Evolutionary conservation across 2,329 filamentous ascomycete genomes (phyloP).

Genomic region (Ciborinia camelliae): DNA sequence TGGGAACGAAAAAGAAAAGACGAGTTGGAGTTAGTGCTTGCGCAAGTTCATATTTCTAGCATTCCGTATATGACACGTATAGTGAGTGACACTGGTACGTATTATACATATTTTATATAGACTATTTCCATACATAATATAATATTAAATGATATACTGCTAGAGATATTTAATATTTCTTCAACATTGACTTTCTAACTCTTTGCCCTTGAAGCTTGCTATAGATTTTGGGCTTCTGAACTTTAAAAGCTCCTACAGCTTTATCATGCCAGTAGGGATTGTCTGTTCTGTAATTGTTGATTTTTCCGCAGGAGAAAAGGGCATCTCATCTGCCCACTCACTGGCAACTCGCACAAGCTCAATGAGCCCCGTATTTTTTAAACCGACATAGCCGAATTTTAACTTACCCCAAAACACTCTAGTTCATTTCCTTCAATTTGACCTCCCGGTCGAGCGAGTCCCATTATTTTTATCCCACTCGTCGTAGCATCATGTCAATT

Average conservation of each 20-base stretch:
- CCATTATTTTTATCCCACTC: background rate
- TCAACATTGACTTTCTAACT: no score
- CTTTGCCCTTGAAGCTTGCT: no score
- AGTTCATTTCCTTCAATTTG: background rate
- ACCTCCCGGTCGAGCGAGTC: background rate
- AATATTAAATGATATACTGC: no score
- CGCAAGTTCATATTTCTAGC: no score
- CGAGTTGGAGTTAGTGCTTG: background rate
- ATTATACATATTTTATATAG: no score
- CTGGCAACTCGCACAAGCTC: background rate
- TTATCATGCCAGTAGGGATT: background rate
- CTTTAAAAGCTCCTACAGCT: no score
- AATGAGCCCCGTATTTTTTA: background rate
- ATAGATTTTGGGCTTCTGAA: no score
- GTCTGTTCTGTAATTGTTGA: background rate
- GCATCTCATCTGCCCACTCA: background rate
- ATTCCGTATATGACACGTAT: no score
- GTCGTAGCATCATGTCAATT: background rate
- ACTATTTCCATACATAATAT: no score
- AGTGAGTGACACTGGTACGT: no score
- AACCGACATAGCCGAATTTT: background rate
- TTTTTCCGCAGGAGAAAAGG: background rate
- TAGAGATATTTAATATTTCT: no score
- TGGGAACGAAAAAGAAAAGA: background rate
- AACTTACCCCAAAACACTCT: background rate